Evolutionary conservation across 2,329 filamentous ascomycete species (phyloP), one percentile per base, ranked within the genome.

Genomic region (Verticillium albo-atrum): DNA sequence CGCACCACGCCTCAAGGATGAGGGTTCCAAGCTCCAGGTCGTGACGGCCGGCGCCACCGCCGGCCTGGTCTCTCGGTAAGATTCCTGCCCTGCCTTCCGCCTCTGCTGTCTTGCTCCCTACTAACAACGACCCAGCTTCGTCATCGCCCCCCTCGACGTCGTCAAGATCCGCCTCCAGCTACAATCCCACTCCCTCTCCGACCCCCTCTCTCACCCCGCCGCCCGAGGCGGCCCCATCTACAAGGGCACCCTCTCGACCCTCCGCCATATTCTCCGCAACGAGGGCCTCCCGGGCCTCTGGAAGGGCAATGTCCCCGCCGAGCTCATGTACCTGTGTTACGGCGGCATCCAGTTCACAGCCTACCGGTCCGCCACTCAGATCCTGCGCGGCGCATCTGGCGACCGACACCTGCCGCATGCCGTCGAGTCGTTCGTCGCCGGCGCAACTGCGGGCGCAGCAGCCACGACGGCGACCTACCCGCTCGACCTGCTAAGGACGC

Each of bases 161-260:
- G 87, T 98, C 77, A 98, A 99, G 80, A 99, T 99, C 76, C 91
- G 95, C 54, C 88, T 98, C 53, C 95, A 99, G 74, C 87, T 99
- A 20, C 95, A 98, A 75, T 86, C 90, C 52, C 90, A 96, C 77
- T 92, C 91, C 55, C 84, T 91, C 61, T 89, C 89, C 67, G 89
- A 94, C 69, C 89, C 91, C 2, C 75, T 87, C 10, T 82, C 86
- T 53, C 80, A 85, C 63, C 77, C 77, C 64, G 64, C 77, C 61
- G 72, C 79, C 14, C 74, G 72, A 57, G 79, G 78, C 65, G 76
- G 79, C 15, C 77, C 79, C 53, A 70, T 82, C 62, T 91, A 94
- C 77, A 91, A 89, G 70, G 92, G 92, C 66, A 92, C 91, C 1
- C 68, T 92, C 47, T 82, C 84, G 12, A 96, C 92, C 2, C 79